Percentiles rank a stretch among this genome's conserved stretches.
Evolutionary conservation across 2,329 filamentous ascomycete species (phyloP).

Genomic region (Hymenoscyphus infarciens): DNA sequence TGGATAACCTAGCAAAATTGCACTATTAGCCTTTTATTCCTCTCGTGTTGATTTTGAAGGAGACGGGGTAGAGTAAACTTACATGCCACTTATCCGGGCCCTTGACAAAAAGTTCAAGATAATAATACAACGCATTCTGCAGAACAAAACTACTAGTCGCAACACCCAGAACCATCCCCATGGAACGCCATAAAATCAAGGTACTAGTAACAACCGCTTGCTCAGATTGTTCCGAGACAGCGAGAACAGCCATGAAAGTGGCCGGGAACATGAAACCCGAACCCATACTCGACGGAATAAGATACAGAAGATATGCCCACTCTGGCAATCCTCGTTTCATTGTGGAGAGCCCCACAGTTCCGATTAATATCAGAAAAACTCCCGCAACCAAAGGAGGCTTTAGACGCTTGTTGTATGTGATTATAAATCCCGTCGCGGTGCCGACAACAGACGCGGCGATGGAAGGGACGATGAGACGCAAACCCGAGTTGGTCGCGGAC

Average conservation of each 20-base stretch:
- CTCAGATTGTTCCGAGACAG: slow-evolving; percentile 54
- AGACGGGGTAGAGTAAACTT: too few species aligned
- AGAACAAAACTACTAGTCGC: slow-evolving; percentile 67
- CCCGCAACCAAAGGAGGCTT: slow-evolving; percentile 58
- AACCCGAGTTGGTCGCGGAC: slow-evolving; percentile 66
- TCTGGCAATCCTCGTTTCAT: slow-evolving; percentile 51
- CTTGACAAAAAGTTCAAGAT: slow-evolving; percentile 55
- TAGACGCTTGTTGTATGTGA: slow-evolving; percentile 55
- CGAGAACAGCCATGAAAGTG: slow-evolving; percentile 60
- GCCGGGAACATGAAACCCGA: slow-evolving; percentile 63
- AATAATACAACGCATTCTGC: slow-evolving; percentile 64
- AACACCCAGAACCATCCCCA: slow-evolving; percentile 72
- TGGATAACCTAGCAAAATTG: too few species aligned
- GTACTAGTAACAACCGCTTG: slow-evolving; percentile 69
- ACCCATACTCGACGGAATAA: slow-evolving; percentile 55
- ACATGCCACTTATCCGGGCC: slow-evolving; percentile 53
- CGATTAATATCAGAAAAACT: slow-evolving; percentile 45
- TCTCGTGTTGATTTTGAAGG: too few species aligned
- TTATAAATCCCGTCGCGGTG: slow-evolving; percentile 57
- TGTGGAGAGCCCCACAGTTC: slow-evolving; percentile 46
- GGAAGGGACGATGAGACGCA: slow-evolving; percentile 64
- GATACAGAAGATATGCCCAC: slow-evolving; percentile 51
- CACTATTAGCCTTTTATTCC: too few species aligned
- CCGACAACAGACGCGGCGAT: slow-evolving; percentile 53
- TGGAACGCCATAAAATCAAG: slow-evolving; percentile 65